These are phyloP conservation scores for Rehmannia glutinosa DNA, from an alignment of 257 asterid species.

Conservation along the genomic window DNA sequence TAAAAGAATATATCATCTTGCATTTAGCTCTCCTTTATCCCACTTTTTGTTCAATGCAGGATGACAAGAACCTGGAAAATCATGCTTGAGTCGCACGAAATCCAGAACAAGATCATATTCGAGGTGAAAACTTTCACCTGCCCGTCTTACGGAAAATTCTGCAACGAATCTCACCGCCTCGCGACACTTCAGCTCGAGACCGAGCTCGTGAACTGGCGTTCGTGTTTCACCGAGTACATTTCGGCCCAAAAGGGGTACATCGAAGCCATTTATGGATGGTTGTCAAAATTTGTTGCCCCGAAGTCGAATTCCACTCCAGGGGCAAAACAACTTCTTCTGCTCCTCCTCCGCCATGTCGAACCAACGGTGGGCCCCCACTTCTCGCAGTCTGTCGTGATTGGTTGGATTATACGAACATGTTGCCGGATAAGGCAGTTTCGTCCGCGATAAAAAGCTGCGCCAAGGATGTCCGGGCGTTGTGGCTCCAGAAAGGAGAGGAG, in stretches of 20 bases:
- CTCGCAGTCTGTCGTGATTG: slow-evolving; percentile 61
- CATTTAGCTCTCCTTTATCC: neutral
- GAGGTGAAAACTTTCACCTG: slow-evolving; percentile 71
- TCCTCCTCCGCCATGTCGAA: slow-evolving; percentile 1
- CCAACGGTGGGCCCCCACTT: slow-evolving; percentile 36
- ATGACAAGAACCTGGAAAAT: slow-evolving; percentile 71
- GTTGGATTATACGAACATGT: slow-evolving; percentile 51
- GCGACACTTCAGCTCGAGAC: slow-evolving; percentile 83
- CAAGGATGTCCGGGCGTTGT: slow-evolving; percentile 72
- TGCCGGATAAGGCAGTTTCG: slow-evolving; percentile 64
- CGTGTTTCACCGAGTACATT: slow-evolving; percentile 58
- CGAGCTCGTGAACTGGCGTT: slow-evolving; percentile 81
- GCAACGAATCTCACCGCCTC: slow-evolving; percentile 77
- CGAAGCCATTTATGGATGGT: slow-evolving; percentile 71
- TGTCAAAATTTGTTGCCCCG: slow-evolving; percentile 50
- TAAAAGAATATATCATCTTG: neutral
- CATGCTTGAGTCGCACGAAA: slow-evolving; percentile 80
- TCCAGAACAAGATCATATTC: slow-evolving; percentile 78
- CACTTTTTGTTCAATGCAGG: slow-evolving; percentile 38
- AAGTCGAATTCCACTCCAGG: slow-evolving; percentile 35
- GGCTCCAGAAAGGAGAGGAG: slow-evolving; percentile 88
- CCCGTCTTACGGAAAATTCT: slow-evolving; percentile 73
- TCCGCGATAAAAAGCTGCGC: slow-evolving; percentile 61
- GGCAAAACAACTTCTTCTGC: neutral
- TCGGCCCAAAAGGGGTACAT: slow-evolving; percentile 60